A percentile compares a stretch with the other conserved stretches of the same genome.
phyloP scores from a whole-genome alignment of 2,329 filamentous ascomycete genomes.

The Nigrospora oryzae region DNA sequence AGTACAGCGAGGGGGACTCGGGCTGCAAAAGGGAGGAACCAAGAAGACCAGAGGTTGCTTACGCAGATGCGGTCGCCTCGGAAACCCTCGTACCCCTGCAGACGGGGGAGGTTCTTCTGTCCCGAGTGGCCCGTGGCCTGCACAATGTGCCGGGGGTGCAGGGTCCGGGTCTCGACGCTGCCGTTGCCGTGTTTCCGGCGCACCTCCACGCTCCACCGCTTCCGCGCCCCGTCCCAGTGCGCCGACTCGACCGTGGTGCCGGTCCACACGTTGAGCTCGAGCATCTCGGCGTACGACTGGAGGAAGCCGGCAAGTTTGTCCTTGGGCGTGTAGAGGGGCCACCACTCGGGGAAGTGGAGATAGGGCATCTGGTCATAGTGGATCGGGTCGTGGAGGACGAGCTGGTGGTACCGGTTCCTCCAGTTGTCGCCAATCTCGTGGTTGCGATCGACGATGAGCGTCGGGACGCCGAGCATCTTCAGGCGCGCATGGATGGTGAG shows the following conservation, averaged over 20 bases:
- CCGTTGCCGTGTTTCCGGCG: conserved; percentile 13
- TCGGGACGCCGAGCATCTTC: conserved; percentile 46
- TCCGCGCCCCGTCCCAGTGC: conserved; percentile 36
- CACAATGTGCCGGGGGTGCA: conserved; percentile 55
- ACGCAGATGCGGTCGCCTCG: conserved; percentile 40
- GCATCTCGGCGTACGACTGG: conserved; percentile 51
- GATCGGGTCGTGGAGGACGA: conserved; percentile 61
- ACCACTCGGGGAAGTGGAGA: conserved; percentile 52
- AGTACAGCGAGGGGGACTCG: too few relatives aligned
- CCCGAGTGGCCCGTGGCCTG: conserved; percentile 63
- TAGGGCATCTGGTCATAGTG: conserved; percentile 56
- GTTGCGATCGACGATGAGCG: conserved; percentile 51
- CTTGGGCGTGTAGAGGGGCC: conserved; percentile 64
- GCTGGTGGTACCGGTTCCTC: conserved; percentile 54
- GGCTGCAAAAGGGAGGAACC: too few relatives aligned
- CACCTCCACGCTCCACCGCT: conserved; percentile 41
- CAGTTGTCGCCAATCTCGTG: conserved; percentile 55
- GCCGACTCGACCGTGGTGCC: conserved; percentile 37
- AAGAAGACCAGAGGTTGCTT: too few relatives aligned
- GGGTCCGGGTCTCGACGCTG: conserved; percentile 34
- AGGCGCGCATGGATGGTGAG: conserved; percentile 49
- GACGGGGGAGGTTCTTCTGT: conserved; percentile 49
- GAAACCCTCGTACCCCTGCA: conserved; percentile 47
- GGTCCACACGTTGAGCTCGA: conserved; percentile 64
- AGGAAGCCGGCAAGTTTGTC: conserved; percentile 65